These are phyloP conservation scores for Hibiscus mutabilis DNA, from an alignment of 345 rosid species.

Conservation along the genomic window DNA sequence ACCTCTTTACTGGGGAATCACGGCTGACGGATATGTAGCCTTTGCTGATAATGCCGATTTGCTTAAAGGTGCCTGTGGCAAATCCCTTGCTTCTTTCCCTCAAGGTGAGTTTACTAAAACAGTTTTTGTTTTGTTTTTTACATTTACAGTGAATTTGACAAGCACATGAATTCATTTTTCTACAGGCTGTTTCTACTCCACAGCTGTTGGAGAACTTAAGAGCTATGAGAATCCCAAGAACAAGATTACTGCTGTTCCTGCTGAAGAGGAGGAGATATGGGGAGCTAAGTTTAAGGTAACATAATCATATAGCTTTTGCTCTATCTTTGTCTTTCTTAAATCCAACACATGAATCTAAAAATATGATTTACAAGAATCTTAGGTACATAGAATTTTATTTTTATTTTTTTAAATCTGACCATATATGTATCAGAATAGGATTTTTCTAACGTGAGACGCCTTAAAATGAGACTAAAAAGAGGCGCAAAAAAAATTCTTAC, in stretches of 20 bases:
- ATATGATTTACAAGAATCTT: too few species aligned
- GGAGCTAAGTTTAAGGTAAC: slow-evolving; percentile 91
- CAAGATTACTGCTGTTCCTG: slow-evolving; percentile 88
- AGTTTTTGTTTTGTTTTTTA: too few species aligned
- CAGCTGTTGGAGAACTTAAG: slow-evolving; percentile 69
- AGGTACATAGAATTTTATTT: too few species aligned
- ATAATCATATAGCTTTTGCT: neutral
- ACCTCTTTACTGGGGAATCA: slow-evolving; percentile 93
- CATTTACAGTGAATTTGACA: neutral
- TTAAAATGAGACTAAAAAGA: too few species aligned
- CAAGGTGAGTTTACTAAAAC: slow-evolving; percentile 51
- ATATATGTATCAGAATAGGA: too few species aligned
- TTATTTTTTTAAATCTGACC: too few species aligned
- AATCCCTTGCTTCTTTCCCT: slow-evolving; percentile 96
- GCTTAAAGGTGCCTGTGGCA: slow-evolving; percentile 94
- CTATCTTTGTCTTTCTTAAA: too few species aligned
- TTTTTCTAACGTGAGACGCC: too few species aligned
- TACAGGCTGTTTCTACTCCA: slow-evolving; percentile 89
- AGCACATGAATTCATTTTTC: neutral
- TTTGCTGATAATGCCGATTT: slow-evolving; percentile 76
- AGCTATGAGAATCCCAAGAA: slow-evolving; percentile 91
- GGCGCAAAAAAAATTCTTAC: too few species aligned
- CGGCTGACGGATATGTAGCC: slow-evolving; percentile 88
- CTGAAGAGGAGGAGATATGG: slow-evolving; percentile 89
- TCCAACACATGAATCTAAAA: too few species aligned